Conservation (phyloP, 805 yeast genomes). For the Yarrowia sp. region DNA sequence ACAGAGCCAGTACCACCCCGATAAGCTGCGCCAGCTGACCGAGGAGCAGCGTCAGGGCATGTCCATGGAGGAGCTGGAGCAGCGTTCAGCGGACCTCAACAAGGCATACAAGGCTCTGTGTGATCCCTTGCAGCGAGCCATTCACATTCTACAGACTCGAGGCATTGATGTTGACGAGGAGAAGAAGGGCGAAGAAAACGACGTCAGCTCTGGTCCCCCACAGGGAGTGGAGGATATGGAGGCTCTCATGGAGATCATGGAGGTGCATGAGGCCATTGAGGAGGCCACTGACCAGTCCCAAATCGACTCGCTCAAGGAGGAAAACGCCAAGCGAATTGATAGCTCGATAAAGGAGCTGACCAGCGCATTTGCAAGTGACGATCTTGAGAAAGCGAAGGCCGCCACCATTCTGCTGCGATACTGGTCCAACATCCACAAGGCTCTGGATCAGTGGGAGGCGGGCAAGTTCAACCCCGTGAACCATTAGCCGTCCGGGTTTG, state of each 20-base stretch:
- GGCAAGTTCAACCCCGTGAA: constrained; percentile 36
- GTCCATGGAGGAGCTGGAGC: constrained; percentile 47
- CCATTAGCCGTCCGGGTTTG: constrained; percentile 5
- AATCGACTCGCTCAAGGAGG: constrained; percentile 57
- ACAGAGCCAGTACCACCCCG: constrained; percentile 86
- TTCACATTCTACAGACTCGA: constrained; percentile 58
- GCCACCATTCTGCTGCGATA: constrained; percentile 79
- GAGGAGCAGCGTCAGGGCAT: constrained; percentile 41
- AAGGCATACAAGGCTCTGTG: constrained; percentile 76
- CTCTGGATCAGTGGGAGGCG: constrained; percentile 35
- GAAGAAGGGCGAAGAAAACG: constrained; percentile 44
- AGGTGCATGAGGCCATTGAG: constrained; percentile 83
- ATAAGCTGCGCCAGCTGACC: constrained; percentile 53
- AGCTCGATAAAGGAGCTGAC: constrained; percentile 57
- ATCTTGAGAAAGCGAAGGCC: constrained; percentile 66
- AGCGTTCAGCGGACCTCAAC: constrained; percentile 65
- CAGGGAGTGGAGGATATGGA: constrained; percentile 53
- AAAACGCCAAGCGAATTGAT: constrained; percentile 64
- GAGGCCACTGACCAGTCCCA: constrained; percentile 67
- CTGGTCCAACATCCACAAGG: constrained; percentile 69
- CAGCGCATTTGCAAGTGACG: constrained; percentile 55
- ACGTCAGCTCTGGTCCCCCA: constrained; percentile 50
- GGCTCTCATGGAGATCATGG: constrained; percentile 77
- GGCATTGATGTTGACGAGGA: constrained; percentile 60
- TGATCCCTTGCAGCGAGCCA: constrained; percentile 75